These are phyloP conservation scores for Ceratocystis variospora DNA, from an alignment of 2,329 filamentous ascomycete species.

Conservation along the genomic window DNA sequence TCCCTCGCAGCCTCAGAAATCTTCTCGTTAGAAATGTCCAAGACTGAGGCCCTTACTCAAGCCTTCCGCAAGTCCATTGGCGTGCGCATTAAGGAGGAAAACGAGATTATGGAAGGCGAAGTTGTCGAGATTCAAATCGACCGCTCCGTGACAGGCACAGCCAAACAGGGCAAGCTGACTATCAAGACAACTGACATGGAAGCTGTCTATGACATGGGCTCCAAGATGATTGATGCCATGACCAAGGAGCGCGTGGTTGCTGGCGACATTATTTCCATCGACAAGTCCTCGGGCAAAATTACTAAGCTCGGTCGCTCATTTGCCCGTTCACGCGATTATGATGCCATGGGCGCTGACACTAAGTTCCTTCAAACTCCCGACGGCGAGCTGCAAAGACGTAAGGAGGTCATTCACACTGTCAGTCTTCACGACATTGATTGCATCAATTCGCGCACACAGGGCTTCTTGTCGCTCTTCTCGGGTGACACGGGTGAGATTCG, in stretches of 20 bases:
- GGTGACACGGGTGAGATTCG: slow-evolving; percentile 96
- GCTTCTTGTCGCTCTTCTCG: slow-evolving; percentile 91
- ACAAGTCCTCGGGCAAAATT: slow-evolving; percentile 96
- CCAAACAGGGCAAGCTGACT: slow-evolving; percentile 96
- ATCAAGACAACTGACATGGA: slow-evolving; percentile 99
- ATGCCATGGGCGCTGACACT: slow-evolving; percentile 96
- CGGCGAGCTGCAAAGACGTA: slow-evolving; percentile 91
- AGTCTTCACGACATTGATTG: slow-evolving; percentile 97
- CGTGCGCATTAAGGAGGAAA: slow-evolving; percentile 96
- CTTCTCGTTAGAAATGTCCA: slow-evolving; percentile 98
- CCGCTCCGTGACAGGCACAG: slow-evolving; percentile 85
- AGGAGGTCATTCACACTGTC: slow-evolving; percentile 94
- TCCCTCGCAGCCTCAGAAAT: slow-evolving; percentile 93
- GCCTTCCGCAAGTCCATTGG: slow-evolving; percentile 98
- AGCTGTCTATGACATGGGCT: slow-evolving; percentile 98
- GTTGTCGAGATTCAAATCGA: slow-evolving; percentile 99
- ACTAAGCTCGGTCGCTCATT: slow-evolving; percentile 93
- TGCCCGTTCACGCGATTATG: slow-evolving; percentile 90
- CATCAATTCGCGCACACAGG: slow-evolving; percentile 97
- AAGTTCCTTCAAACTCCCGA: slow-evolving; percentile 97
- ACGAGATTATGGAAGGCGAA: slow-evolving; percentile 97
- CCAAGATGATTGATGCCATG: slow-evolving; percentile 99
- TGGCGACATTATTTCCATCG: slow-evolving; percentile 94
- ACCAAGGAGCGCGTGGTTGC: slow-evolving; percentile 99
- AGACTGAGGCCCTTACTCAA: slow-evolving; percentile 94